These are phyloP conservation scores for Termitomyces sp. DNA, from an alignment of 768 basidiomycete species.

Conservation along the genomic window DNA sequence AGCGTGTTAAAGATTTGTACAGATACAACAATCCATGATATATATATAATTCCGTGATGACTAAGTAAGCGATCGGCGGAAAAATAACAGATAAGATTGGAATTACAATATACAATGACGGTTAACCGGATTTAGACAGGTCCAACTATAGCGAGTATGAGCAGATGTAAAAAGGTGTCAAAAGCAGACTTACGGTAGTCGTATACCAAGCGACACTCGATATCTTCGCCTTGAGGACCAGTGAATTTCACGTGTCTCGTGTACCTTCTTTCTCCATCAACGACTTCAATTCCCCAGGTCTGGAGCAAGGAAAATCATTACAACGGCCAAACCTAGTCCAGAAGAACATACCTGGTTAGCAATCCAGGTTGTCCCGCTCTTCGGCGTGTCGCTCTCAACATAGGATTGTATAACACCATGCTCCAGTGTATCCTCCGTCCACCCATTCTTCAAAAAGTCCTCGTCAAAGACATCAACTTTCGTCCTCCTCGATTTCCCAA, in stretches of 20 bases:
- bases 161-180: neutral
- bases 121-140: neutral
- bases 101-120: too few relatives aligned
- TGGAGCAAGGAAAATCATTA: constrained; percentile 9
- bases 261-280: constrained; percentile 56
- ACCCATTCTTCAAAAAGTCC: constrained; percentile 34
- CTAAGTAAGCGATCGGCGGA: constrained; percentile 3
- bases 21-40: neutral
- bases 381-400: constrained; percentile 55
- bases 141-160: neutral
- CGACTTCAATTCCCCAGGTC: constrained; percentile 61
- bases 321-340: neutral
- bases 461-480: constrained; percentile 40
- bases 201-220: constrained; percentile 54
- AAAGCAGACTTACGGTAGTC: constrained; percentile 51
- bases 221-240: constrained; percentile 51
- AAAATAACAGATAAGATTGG: neutral
- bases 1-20: neutral
- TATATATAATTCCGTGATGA: neutral
- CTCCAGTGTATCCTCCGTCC: constrained; percentile 35
- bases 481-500: constrained; percentile 48
- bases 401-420: constrained; percentile 40
- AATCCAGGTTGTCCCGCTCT: constrained; percentile 57
- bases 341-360: constrained; percentile 47
- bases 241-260: constrained; percentile 58